These are phyloP conservation scores for Phialophora macrospora DNA, from an alignment of 2,329 filamentous ascomycete genomes.

Conservation along the genomic window DNA sequence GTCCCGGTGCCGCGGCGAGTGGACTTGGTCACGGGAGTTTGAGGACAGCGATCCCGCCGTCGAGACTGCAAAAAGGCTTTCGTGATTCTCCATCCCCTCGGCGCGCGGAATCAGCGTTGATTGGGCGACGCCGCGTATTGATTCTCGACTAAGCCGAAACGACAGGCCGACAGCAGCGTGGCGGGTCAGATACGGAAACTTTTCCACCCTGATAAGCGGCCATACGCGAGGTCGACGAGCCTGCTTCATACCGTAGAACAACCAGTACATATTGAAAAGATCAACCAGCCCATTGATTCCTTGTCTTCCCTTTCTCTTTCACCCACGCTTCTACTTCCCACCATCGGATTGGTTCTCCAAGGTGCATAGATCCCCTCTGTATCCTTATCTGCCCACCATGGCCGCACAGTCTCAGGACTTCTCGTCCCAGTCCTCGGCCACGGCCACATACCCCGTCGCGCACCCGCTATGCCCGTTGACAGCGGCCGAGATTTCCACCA, in stretches of 20 bases:
- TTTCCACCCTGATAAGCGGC: slow-evolving; percentile 1
- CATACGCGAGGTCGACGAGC: too few species aligned
- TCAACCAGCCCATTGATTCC: not conserved
- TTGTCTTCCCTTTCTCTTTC: not conserved
- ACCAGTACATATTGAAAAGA: not conserved
- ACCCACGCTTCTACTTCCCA: not conserved
- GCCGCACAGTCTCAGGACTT: slow-evolving; percentile 34
- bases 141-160: slow-evolving; percentile 2
- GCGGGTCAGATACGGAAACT: not conserved
- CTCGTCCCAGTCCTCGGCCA: slow-evolving; percentile 21
- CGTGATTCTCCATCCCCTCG: not conserved
- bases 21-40: not conserved
- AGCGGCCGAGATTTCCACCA: slow-evolving; percentile 40
- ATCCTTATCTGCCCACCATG: slow-evolving; percentile 18
- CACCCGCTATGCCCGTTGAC: slow-evolving; percentile 43
- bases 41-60: not conserved
- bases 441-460: slow-evolving; percentile 31
- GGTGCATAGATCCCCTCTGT: not conserved
- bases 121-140: not conserved
- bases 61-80: not conserved
- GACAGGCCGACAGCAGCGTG: too few species aligned
- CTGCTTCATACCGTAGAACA: not conserved
- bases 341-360: not conserved
- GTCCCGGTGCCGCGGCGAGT: not conserved
- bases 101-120: slow-evolving; percentile 1